Conservation (phyloP, 805 yeast species). For the Cyberlindnera misumaiensis region DNA sequence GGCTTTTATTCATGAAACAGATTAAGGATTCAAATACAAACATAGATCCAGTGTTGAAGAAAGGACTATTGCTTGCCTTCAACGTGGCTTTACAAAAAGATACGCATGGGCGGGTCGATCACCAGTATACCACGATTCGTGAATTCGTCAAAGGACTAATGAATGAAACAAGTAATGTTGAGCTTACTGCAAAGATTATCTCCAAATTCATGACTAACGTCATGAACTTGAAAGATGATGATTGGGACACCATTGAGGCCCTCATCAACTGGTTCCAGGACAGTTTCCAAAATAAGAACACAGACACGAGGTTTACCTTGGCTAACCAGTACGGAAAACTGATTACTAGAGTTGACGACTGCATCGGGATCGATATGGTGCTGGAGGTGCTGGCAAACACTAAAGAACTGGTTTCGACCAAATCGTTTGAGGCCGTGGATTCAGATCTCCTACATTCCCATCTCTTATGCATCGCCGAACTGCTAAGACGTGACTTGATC, state of each 20-base stretch:
- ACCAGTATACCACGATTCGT: not conserved
- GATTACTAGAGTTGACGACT: conserved; percentile 24
- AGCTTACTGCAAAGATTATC: conserved; percentile 18
- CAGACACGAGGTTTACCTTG: conserved; percentile 52
- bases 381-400: conserved; percentile 19
- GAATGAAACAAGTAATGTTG: conserved; percentile 4
- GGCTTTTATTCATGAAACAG: conserved; percentile 9
- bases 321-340: conserved; percentile 62
- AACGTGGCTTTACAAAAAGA: conserved; percentile 21
- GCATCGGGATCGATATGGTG: conserved; percentile 38
- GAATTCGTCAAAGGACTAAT: not conserved
- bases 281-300: conserved; percentile 41
- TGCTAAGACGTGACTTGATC: conserved; percentile 15
- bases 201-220: conserved; percentile 18
- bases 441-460: conserved; percentile 27
- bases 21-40: conserved; percentile 12
- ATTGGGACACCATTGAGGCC: conserved; percentile 31
- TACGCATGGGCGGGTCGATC: conserved; percentile 1
- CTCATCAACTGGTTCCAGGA: conserved; percentile 42
- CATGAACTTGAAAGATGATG: conserved; percentile 9
- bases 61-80: conserved; percentile 13
- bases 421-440: conserved; percentile 27
- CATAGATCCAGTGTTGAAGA: conserved; percentile 1
- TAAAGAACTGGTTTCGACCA: conserved; percentile 21
- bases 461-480: conserved; percentile 30